A percentile compares a stretch with the other conserved stretches of the same genome.
Conservation (phyloP, 768 basidiomycete genomes). For the Amanita fuliginea region DNA sequence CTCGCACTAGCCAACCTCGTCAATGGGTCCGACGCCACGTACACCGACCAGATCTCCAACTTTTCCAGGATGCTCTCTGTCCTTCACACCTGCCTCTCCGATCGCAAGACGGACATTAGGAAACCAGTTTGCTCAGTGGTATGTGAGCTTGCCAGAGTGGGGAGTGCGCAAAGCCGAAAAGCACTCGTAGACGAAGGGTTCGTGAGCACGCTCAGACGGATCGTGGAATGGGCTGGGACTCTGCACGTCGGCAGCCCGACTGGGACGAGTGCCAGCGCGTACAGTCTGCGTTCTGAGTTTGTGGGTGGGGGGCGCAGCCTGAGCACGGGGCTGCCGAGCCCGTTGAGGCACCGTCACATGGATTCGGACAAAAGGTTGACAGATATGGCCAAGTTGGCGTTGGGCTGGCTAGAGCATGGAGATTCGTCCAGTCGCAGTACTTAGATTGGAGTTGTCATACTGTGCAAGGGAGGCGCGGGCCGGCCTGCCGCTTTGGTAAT, state of each 20-base stretch:
- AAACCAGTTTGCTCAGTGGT: constrained; percentile 53
- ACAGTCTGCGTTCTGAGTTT: background rate
- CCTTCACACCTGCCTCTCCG: constrained; percentile 48
- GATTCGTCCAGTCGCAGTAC: constrained; percentile 14
- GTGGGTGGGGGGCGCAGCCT: constrained; percentile 19
- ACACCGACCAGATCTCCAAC: constrained; percentile 41
- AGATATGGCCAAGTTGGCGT: constrained; percentile 40
- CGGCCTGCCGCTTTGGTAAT: background rate
- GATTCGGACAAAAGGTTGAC: constrained; percentile 56
- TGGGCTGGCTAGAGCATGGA: constrained; percentile 38
- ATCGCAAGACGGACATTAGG: constrained; percentile 45
- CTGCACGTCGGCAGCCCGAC: background rate
- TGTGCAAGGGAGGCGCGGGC: background rate
- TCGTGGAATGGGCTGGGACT: constrained; percentile 29
- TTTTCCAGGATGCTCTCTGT: constrained; percentile 40
- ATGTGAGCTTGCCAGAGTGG: constrained; percentile 37
- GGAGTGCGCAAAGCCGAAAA: constrained; percentile 20
- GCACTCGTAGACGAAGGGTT: constrained; percentile 29
- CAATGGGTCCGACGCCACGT: constrained; percentile 37
- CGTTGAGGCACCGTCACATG: constrained; percentile 13
- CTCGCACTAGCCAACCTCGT: constrained; percentile 58
- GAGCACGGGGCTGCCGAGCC: constrained; percentile 3
- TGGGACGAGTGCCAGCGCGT: constrained; percentile 4
- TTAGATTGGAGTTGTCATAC: background rate
- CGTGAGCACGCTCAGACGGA: constrained; percentile 25